Base-by-base conservation (phyloP, 352 stramenopile species). In the Pythium chondricola region DNA sequence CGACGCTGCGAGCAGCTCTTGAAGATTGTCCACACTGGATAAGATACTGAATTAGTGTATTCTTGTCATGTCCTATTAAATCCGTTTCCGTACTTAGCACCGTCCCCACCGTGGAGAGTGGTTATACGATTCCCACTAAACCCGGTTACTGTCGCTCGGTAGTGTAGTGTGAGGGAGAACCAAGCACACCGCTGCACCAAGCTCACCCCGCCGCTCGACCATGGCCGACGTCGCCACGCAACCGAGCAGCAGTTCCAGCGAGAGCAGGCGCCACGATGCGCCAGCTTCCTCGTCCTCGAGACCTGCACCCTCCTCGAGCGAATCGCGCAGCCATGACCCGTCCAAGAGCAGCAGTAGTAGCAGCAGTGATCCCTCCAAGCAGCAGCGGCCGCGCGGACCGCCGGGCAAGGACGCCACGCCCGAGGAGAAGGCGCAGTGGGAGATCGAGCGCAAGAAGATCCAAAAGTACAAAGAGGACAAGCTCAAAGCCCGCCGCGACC, bases 391-490 rank as follows among this genome's bases (percentile, higher is more conserved):
- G 21, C 74, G 74, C 38, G 74, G 56, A 4, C 64, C 73, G 4
- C 75, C 75, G 2, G 67, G 74, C 6, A 70, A 65, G 35, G 70
- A 83, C 41, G 77, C 72, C 27, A 80, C 67, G 17, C 39, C 74
- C 0, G 78, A 87, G 33, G 82, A 93, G 52, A 72, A 75, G 41
- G 77, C 75, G n/a, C 72, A 72, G 54, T 91, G 91, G 46, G 74
- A 89, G 46, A 63, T 93, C 37, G 82, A 93, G 61, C 82, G 82
- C 50, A 89, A 89, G 61, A 90, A 91, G 40, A 74, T 93, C 39
- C 74, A 79, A 43, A 93, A 93, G 62, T 93, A 93, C 62, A 93
- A 93, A 53, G 82, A 93, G 44, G 82, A 93, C 65, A 93, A 93
- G 49, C 77, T 93, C 40, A 88, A 88, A 51, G 82, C 81, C 43